Percentiles rank a stretch among this genome's conserved stretches.
These are phyloP conservation scores for Clavariopsis aquatica DNA, from an alignment of 495 filamentous ascomycete genomes.

Conservation along the genomic window DNA sequence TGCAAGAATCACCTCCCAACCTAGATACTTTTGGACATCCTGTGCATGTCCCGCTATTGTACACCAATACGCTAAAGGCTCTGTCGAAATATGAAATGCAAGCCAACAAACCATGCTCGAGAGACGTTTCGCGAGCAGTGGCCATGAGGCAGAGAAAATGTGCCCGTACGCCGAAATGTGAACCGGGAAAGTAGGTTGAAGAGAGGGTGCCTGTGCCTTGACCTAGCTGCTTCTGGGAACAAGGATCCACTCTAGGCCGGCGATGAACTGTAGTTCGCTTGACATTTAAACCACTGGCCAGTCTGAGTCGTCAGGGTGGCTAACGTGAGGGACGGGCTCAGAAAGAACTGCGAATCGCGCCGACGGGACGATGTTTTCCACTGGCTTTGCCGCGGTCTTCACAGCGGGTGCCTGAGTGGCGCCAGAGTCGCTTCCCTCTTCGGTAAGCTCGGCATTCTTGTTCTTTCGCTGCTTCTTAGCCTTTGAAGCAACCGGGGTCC, in stretches of 20 bases:
- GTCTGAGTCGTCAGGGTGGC: slow-evolving; percentile 58
- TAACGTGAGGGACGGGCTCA: slow-evolving; percentile 5
- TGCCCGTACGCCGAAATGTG: background rate
- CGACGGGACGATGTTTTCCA: slow-evolving; percentile 13
- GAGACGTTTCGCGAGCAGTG: background rate
- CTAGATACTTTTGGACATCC: background rate
- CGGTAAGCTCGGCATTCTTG: slow-evolving; percentile 48
- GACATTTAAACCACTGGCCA: slow-evolving; percentile 50
- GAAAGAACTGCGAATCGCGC: slow-evolving; percentile 18
- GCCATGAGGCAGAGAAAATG: background rate
- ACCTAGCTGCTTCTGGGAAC: background rate
- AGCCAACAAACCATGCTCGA: background rate
- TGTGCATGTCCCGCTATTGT: slow-evolving; percentile 15
- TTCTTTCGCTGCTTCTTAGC: slow-evolving; percentile 61
- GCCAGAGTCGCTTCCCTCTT: slow-evolving; percentile 28
- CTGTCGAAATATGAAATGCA: background rate
- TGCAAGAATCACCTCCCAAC: slow-evolving; percentile 14
- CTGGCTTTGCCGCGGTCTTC: background rate
- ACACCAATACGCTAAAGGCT: slow-evolving; percentile 6
- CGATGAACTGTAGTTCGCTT: background rate
- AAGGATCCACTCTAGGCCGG: background rate
- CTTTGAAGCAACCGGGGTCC: slow-evolving; percentile 70
- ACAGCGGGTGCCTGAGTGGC: slow-evolving; percentile 7
- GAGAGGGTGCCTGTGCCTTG: background rate
- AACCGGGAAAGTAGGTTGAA: background rate